These are phyloP conservation scores for Canavalia gladiata DNA, from an alignment of 306 rosid species.

Conservation along the genomic window DNA sequence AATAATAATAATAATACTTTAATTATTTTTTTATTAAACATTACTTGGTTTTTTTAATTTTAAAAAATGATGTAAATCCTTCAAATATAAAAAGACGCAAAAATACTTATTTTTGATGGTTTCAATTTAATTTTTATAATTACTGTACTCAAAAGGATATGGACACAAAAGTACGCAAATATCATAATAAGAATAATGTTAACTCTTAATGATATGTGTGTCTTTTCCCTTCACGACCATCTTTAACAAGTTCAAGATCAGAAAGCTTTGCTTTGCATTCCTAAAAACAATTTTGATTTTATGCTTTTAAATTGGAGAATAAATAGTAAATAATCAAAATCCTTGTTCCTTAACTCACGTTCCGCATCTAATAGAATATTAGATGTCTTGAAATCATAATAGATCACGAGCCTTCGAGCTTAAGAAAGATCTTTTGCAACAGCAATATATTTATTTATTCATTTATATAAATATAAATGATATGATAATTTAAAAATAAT, in stretches of 20 bases:
- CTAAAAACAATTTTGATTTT: slow-evolving; percentile 53
- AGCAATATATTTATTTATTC: neutral
- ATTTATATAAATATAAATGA: no score
- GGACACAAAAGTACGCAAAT: no score
- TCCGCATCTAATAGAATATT: slow-evolving; percentile 48
- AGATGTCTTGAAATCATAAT: slow-evolving; percentile 95
- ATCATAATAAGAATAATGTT: neutral
- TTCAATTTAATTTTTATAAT: no score
- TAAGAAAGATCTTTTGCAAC: slow-evolving; percentile 85
- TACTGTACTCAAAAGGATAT: no score
- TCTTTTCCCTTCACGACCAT: slow-evolving; percentile 93
- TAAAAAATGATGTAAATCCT: no score
- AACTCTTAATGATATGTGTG: slow-evolving; percentile 93
- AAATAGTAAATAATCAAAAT: slow-evolving; percentile 13
- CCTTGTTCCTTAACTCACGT: slow-evolving; percentile 42
- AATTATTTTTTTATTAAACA: no score
- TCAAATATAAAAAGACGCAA: no score
- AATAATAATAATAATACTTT: no score
- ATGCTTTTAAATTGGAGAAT: slow-evolving; percentile 35
- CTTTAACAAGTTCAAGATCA: slow-evolving; percentile 97
- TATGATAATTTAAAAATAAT: slow-evolving; percentile 5
- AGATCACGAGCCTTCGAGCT: slow-evolving; percentile 80
- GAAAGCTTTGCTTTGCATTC: slow-evolving; percentile 95
- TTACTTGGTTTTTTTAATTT: no score
- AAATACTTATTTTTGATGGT: no score